Evolutionary conservation across 441 rosid species (phyloP).

Genomic region (Gossypium laxum): DNA sequence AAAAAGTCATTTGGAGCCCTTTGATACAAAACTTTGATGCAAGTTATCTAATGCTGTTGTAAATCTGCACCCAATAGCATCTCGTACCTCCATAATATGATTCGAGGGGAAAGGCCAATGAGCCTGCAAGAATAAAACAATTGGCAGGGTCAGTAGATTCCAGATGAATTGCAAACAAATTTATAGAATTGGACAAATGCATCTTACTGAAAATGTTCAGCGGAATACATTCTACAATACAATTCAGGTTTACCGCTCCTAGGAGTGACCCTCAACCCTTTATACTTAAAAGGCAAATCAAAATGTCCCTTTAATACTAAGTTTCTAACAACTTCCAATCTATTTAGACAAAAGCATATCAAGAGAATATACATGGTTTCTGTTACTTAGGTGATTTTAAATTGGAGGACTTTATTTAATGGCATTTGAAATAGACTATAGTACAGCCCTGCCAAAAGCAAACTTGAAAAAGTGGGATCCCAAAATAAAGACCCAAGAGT

Average conservation of each 20-base stretch:
- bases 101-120: conserved; percentile 90
- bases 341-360: not conserved
- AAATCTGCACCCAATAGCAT: not conserved
- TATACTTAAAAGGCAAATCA: not conserved
- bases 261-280: not conserved
- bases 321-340: not conserved
- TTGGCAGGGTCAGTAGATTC: not conserved
- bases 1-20: not conserved
- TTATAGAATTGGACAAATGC: not conserved
- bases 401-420: not conserved
- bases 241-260: not conserved
- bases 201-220: not conserved
- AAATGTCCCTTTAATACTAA: not conserved
- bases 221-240: not conserved
- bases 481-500: not conserved
- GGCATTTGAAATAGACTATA: not conserved
- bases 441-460: not conserved
- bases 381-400: not conserved
- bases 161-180: not conserved
- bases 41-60: conserved; percentile 11
- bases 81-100: conserved; percentile 78
- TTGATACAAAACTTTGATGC: not conserved
- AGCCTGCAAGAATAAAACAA: conserved; percentile 42
- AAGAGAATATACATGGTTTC: not conserved
- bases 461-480: not conserved